A percentile compares a stretch with the other conserved stretches of the same genome.
phyloP scores from a whole-genome alignment of 2,329 filamentous ascomycete genomes.

The Exophiala phaeomuriformis region DNA sequence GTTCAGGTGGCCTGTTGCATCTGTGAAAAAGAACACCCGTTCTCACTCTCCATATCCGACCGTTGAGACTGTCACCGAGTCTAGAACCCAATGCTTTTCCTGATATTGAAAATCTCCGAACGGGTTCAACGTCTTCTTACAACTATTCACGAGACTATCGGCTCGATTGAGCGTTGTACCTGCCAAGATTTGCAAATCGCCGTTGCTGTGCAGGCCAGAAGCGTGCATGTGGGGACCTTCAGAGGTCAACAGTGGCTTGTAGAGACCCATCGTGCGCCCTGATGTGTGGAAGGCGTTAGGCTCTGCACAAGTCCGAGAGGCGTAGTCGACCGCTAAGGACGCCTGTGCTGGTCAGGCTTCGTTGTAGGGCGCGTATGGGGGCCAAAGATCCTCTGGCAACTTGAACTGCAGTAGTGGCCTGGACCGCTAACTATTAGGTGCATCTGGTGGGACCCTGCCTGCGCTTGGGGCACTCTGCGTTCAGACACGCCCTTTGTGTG shows the following conservation, averaged over 20 bases:
- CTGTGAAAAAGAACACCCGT: too few relatives aligned
- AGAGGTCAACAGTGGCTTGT: background rate
- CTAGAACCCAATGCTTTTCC: too few relatives aligned
- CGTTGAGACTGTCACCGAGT: too few relatives aligned
- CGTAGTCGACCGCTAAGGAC: too few relatives aligned
- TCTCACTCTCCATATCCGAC: too few relatives aligned
- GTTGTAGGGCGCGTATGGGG: background rate
- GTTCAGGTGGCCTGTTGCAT: too few relatives aligned
- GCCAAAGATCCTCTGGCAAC: background rate
- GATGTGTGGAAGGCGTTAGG: background rate
- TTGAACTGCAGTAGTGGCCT: background rate
- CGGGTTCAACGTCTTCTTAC: too few relatives aligned
- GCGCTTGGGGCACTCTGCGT: background rate
- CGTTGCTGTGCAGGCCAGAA: constrained; percentile 7
- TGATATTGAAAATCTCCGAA: too few relatives aligned
- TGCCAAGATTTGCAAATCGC: constrained; percentile 3
- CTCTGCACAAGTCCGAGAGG: too few relatives aligned
- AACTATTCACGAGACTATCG: background rate
- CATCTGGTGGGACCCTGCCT: background rate
- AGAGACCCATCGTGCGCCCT: background rate
- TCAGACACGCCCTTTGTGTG: background rate
- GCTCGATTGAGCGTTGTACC: background rate
- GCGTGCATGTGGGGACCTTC: background rate
- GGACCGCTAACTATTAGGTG: background rate
- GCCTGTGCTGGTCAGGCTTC: background rate